phyloP scores from a whole-genome alignment of 2,329 filamentous ascomycete genomes.

The Mariannaea elegans region DNA sequence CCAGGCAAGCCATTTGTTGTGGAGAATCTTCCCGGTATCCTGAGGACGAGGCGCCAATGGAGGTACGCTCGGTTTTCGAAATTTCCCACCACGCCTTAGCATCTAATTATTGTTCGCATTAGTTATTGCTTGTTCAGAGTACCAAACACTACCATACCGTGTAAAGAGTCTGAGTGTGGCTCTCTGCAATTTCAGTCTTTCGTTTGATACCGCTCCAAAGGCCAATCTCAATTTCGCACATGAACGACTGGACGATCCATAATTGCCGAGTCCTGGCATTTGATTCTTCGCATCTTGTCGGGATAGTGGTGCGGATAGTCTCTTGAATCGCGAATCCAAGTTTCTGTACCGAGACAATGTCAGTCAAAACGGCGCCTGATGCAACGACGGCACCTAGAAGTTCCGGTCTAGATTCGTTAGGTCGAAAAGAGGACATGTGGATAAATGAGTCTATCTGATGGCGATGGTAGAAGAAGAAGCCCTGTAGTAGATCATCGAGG shows the following conservation, averaged over 20 bases:
- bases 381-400: constrained; percentile 13
- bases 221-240: constrained; percentile 24
- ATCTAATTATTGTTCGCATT: constrained; percentile 5
- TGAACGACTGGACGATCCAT: constrained; percentile 20
- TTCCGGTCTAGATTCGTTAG: constrained; percentile 16
- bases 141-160: constrained; percentile 8
- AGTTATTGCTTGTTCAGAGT: background rate
- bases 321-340: constrained; percentile 25
- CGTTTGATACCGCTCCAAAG: constrained; percentile 27
- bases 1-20: constrained; percentile 26
- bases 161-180: constrained; percentile 22
- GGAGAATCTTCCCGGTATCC: constrained; percentile 17
- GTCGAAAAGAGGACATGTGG: constrained; percentile 18
- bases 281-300: constrained; percentile 15
- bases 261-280: constrained; percentile 20
- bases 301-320: constrained; percentile 14
- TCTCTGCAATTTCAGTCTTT: constrained; percentile 29
- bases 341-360: constrained; percentile 18
- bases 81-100: constrained; percentile 17
- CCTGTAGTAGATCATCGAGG: constrained; percentile 17
- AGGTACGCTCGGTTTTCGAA: constrained; percentile 3
- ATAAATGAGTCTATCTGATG: constrained; percentile 21
- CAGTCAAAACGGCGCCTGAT: constrained; percentile 7
- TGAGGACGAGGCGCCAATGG: background rate
- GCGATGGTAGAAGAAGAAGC: constrained; percentile 25